A percentile compares a stretch with the other conserved stretches of the same genome.
These are phyloP conservation scores for Oryza coarctata DNA, from an alignment of 176 grass and related monocot species.

Conservation along the genomic window DNA sequence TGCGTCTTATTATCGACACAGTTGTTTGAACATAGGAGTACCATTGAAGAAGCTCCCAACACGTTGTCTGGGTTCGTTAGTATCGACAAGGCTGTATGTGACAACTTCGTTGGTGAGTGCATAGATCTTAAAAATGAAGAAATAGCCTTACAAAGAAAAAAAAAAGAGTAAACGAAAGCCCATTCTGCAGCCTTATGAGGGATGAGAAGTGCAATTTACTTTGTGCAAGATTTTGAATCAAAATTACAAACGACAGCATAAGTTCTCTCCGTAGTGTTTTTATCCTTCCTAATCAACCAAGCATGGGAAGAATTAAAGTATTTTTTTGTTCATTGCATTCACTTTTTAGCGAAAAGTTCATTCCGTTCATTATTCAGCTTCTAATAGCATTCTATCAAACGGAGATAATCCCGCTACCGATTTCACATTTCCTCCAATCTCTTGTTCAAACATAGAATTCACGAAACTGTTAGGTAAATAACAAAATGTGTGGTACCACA, in stretches of 20 bases:
- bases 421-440: too few relatives aligned
- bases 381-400: too few relatives aligned
- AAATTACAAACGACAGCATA: neutral
- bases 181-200: neutral
- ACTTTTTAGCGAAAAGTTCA: too few relatives aligned
- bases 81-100: neutral
- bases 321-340: too few relatives aligned
- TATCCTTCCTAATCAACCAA: too few relatives aligned
- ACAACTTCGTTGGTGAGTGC: neutral
- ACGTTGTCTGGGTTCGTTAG: conserved; percentile 42
- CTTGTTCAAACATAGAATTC: too few relatives aligned
- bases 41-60: conserved; percentile 48
- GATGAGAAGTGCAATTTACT: neutral
- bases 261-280: neutral
- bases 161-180: neutral
- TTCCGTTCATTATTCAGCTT: too few relatives aligned
- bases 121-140: neutral
- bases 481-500: too few relatives aligned
- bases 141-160: neutral
- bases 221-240: neutral
- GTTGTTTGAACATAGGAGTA: conserved; percentile 27
- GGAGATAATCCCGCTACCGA: too few relatives aligned
- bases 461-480: too few relatives aligned
- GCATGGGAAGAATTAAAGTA: too few relatives aligned
- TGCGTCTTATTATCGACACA: neutral